phyloP scores from a whole-genome alignment of 768 basidiomycete species.

The Lactifluus subvellereus region DNA sequence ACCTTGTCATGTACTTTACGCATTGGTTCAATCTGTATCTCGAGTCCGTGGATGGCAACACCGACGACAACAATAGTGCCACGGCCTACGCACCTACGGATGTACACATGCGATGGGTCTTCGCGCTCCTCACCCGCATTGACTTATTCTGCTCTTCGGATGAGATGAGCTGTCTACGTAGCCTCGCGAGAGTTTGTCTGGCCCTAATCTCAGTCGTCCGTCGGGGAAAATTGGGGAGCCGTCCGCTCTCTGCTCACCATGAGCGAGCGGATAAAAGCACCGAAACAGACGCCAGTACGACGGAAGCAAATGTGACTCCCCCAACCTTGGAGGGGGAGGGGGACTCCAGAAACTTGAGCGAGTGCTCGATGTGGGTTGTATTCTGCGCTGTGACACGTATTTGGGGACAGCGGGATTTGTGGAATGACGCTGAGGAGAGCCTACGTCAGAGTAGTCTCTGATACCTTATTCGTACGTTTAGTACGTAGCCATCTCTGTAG shows the following conservation, averaged over 20 bases:
- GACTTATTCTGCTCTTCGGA: slow-evolving; percentile 68
- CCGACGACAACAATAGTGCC: slow-evolving; percentile 23
- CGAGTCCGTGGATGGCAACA: slow-evolving; percentile 27
- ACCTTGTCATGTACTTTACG: slow-evolving; percentile 77
- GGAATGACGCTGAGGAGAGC: slow-evolving; percentile 59
- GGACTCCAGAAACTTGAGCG: slow-evolving; percentile 31
- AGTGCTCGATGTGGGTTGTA: slow-evolving; percentile 67
- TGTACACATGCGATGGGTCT: slow-evolving; percentile 72
- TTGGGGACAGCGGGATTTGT: slow-evolving; percentile 80
- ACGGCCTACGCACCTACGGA: slow-evolving; percentile 39
- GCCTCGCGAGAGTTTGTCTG: slow-evolving; percentile 66
- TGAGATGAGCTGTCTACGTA: slow-evolving; percentile 71
- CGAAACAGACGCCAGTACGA: neutral
- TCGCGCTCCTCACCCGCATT: slow-evolving; percentile 61
- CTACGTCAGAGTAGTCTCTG: neutral
- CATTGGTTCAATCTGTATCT: slow-evolving; percentile 71
- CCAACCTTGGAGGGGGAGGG: no score
- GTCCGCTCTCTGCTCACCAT: neutral
- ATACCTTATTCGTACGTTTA: neutral
- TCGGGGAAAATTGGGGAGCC: neutral
- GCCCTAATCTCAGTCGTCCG: slow-evolving; percentile 25
- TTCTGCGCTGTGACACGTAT: slow-evolving; percentile 55
- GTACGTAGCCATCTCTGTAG: neutral
- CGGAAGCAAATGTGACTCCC: neutral
- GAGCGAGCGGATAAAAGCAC: slow-evolving; percentile 4